These are phyloP conservation scores for Leccinum imitatum DNA, from an alignment of 768 basidiomycete genomes.

Conservation along the genomic window DNA sequence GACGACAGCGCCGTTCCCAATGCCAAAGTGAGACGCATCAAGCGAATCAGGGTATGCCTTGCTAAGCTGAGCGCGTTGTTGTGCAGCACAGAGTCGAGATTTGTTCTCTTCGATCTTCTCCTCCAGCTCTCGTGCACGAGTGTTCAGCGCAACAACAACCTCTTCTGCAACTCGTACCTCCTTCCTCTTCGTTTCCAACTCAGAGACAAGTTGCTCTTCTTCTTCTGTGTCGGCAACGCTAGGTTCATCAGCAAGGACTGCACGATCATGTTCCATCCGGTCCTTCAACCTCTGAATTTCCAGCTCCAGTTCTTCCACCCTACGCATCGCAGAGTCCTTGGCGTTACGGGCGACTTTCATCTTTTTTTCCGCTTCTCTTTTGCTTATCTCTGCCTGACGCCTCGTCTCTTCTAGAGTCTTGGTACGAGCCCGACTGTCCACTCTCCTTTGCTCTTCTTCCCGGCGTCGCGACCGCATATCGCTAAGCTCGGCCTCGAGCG, in stretches of 20 bases:
- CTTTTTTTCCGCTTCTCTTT: conserved; percentile 86
- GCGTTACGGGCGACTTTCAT: conserved; percentile 65
- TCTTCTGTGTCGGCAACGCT: conserved; percentile 43
- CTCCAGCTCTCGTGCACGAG: conserved; percentile 72
- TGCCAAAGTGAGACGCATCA: conserved; percentile 5
- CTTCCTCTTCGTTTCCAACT: conserved; percentile 54
- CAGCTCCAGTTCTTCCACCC: conserved; percentile 57
- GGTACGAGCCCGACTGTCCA: conserved; percentile 79
- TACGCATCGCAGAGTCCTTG: conserved; percentile 60
- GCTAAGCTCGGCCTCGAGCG: conserved; percentile 73
- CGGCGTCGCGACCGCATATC: conserved; percentile 72
- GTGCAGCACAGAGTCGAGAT: conserved; percentile 55
- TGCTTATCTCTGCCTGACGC: conserved; percentile 75
- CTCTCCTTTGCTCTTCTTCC: conserved; percentile 75
- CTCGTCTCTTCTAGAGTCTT: conserved; percentile 86
- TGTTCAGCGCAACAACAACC: conserved; percentile 57
- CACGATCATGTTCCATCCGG: conserved; percentile 54
- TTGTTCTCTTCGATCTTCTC: conserved; percentile 63
- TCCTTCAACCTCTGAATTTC: conserved; percentile 59
- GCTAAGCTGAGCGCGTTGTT: conserved; percentile 55
- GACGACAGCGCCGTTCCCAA: conserved; percentile 8
- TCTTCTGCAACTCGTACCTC: conserved; percentile 65
- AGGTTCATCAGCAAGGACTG: conserved; percentile 46
- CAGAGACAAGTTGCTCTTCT: conserved; percentile 43
- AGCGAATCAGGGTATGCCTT: conserved; percentile 32